phyloP scores from a whole-genome alignment of 108 stramenopile genomes.

The Cyclotella atomus region DNA sequence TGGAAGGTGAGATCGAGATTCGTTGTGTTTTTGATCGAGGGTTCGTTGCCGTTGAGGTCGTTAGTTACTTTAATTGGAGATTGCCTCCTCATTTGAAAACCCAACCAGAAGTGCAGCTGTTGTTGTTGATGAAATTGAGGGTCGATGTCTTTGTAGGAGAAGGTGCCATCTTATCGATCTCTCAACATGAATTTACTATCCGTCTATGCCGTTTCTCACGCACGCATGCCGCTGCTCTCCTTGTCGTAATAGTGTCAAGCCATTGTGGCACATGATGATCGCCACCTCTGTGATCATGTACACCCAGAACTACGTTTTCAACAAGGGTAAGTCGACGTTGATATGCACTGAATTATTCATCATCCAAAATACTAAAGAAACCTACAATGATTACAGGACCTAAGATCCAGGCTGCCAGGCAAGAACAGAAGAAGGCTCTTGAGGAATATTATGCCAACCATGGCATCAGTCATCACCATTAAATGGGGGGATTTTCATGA shows the following conservation, averaged over 20 bases:
- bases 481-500: neutral
- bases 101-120: too few relatives aligned
- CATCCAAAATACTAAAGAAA: too few relatives aligned
- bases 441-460: conserved; percentile 51
- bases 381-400: conserved; percentile 16
- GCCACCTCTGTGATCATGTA: conserved; percentile 66
- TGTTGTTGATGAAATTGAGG: too few relatives aligned
- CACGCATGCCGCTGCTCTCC: too few relatives aligned
- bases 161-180: too few relatives aligned
- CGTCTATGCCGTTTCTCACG: too few relatives aligned
- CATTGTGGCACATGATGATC: conserved; percentile 71
- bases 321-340: conserved; percentile 50
- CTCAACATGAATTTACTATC: too few relatives aligned
- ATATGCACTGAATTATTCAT: too few relatives aligned
- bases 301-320: conserved; percentile 56
- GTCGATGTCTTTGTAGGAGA: too few relatives aligned
- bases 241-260: conserved; percentile 44
- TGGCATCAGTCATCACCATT: conserved; percentile 49
- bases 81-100: too few relatives aligned
- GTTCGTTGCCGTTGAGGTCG: neutral
- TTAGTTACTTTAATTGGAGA: too few relatives aligned
- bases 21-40: neutral
- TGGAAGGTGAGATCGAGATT: conserved; percentile 51
- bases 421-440: conserved; percentile 47
- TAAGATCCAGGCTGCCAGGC: conserved; percentile 36